phyloP scores from a whole-genome alignment of 2,329 filamentous ascomycete genomes.

The Xylariaceae sp. region DNA sequence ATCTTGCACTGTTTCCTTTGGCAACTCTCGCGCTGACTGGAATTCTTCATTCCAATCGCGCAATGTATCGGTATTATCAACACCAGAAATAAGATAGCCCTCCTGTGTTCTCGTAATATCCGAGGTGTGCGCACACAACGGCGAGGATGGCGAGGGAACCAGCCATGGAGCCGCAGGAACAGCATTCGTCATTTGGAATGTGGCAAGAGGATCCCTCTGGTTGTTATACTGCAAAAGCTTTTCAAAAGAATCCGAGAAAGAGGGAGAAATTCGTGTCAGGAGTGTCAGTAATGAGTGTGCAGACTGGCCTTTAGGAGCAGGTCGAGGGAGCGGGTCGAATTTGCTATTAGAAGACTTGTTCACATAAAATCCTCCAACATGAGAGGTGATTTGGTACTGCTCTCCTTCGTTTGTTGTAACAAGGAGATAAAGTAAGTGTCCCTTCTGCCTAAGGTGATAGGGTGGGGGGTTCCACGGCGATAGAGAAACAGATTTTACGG shows the following conservation, averaged over 20 bases:
- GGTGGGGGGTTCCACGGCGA: conserved; percentile 97
- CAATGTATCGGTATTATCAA: conserved; percentile 91
- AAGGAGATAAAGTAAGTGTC: conserved; percentile 88
- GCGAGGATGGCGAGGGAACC: conserved; percentile 69
- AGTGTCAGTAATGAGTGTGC: conserved; percentile 87
- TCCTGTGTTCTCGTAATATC: conserved; percentile 92
- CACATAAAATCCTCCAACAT: conserved; percentile 94
- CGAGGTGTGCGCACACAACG: conserved; percentile 70
- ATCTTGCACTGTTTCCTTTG: conserved; percentile 91
- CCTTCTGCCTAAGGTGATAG: conserved; percentile 85
- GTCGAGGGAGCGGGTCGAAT: conserved; percentile 86
- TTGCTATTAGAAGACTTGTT: conserved; percentile 95
- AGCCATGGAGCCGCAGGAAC: conserved; percentile 92
- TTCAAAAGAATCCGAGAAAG: conserved; percentile 76
- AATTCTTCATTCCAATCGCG: conserved; percentile 99
- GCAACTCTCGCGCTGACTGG: conserved; percentile 92
- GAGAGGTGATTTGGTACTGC: conserved; percentile 89
- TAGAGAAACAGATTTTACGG: conserved; percentile 83
- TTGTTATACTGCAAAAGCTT: conserved; percentile 83
- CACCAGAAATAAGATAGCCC: conserved; percentile 84
- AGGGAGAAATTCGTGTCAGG: conserved; percentile 77
- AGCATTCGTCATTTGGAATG: conserved; percentile 94
- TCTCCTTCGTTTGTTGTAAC: conserved; percentile 93
- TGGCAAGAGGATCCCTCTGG: conserved; percentile 82
- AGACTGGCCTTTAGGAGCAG: conserved; percentile 74